A percentile compares a stretch with the other conserved stretches of the same genome.
These are phyloP conservation scores for Apiotrichum siamense DNA, from an alignment of 1,284 basidiomycete genomes.

Conservation along the genomic window DNA sequence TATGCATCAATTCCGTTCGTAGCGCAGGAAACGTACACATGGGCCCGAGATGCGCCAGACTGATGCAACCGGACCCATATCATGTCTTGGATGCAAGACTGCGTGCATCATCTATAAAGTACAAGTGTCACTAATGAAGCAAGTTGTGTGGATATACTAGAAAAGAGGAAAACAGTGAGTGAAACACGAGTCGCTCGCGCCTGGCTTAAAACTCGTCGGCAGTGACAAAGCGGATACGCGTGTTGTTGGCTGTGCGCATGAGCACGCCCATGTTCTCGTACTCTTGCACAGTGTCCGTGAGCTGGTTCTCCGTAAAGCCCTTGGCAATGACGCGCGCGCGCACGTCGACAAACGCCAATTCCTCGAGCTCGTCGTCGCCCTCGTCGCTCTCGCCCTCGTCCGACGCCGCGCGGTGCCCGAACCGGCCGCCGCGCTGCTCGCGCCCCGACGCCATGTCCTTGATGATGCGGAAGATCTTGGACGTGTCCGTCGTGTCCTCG, in stretches of 20 bases:
- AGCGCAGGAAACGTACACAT: too few species aligned
- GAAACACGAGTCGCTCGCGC: too few species aligned
- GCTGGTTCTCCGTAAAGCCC: conserved; percentile 82
- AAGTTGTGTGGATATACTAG: too few species aligned
- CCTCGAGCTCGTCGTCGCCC: conserved; percentile 59
- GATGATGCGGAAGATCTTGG: conserved; percentile 82
- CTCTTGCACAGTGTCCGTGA: conserved; percentile 75
- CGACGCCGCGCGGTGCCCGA: conserved; percentile 47
- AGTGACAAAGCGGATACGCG: conserved; percentile 57
- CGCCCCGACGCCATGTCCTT: conserved; percentile 64
- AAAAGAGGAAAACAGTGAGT: too few species aligned
- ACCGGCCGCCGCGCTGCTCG: conserved; percentile 40
- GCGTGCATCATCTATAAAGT: background rate
- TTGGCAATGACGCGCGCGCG: conserved; percentile 73
- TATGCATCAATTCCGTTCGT: background rate
- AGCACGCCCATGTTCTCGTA: conserved; percentile 76
- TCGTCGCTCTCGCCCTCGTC: conserved; percentile 55
- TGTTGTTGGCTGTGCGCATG: conserved; percentile 66
- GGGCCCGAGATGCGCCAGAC: too few species aligned
- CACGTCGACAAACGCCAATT: conserved; percentile 69
- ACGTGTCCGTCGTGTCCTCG: conserved; percentile 68
- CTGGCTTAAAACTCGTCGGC: too few species aligned
- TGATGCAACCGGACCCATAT: too few species aligned
- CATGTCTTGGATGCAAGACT: background rate
- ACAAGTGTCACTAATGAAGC: too few species aligned